Conservation (phyloP, 2,329 filamentous ascomycete species). For the Mollisiaceae sp. region DNA sequence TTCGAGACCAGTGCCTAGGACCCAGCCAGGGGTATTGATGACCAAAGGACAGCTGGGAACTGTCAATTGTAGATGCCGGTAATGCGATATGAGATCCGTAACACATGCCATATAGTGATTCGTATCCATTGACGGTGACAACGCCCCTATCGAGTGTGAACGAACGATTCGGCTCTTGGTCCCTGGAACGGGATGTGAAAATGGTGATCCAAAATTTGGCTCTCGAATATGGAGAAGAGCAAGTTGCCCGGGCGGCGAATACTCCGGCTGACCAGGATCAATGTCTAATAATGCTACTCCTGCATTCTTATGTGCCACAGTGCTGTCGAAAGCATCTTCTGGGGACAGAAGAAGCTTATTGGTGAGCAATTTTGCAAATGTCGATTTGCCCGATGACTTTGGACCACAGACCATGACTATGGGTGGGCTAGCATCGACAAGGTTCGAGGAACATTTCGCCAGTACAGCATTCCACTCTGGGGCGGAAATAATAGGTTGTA, state of each 20-base stretch:
- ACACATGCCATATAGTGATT: constrained; percentile 70
- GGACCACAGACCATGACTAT: constrained; percentile 69
- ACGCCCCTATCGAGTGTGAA: constrained; percentile 69
- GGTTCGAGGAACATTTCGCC: constrained; percentile 34
- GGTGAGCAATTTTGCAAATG: constrained; percentile 68
- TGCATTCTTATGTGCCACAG: constrained; percentile 32
- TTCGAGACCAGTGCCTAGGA: constrained; percentile 72
- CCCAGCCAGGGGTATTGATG: constrained; percentile 78
- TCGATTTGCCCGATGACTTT: constrained; percentile 78
- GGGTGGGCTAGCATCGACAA: constrained; percentile 40
- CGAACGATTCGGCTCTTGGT: constrained; percentile 52
- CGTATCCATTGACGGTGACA: constrained; percentile 68
- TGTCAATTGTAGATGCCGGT: constrained; percentile 50
- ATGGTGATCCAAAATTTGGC: constrained; percentile 70
- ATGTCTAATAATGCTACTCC: constrained; percentile 67
- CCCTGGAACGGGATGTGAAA: constrained; percentile 59
- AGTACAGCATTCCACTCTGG: constrained; percentile 62
- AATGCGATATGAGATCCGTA: constrained; percentile 64
- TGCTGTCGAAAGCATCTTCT: constrained; percentile 12
- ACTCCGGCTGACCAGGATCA: constrained; percentile 80
- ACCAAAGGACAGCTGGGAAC: constrained; percentile 60
- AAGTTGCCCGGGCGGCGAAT: constrained; percentile 70
- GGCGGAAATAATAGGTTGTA: constrained; percentile 62
- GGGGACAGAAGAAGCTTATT: constrained; percentile 62
- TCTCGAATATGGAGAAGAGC: constrained; percentile 66